Conservation (phyloP, 2,329 filamentous ascomycete species). For the Dothistroma pini region DNA sequence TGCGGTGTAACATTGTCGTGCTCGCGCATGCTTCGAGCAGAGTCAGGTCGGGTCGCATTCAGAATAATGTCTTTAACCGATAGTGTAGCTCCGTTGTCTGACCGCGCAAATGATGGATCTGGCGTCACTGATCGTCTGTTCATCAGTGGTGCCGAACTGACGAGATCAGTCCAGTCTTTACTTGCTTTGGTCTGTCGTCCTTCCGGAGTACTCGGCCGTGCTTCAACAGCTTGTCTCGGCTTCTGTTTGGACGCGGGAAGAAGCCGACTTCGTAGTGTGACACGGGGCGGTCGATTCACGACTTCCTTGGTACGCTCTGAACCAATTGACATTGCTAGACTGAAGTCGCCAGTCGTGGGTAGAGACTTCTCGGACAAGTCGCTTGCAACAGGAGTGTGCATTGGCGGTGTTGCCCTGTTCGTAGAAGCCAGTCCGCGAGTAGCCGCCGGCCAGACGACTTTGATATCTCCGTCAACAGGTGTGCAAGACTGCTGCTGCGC, state of each 20-base stretch:
- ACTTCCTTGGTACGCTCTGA: neutral
- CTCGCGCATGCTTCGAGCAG: neutral
- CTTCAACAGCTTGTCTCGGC: neutral
- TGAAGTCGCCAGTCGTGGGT: neutral
- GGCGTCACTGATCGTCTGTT: neutral
- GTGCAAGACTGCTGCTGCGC: constrained; percentile 13
- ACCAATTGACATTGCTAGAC: neutral
- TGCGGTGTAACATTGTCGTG: neutral
- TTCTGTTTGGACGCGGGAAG: neutral
- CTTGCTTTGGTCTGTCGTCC: neutral
- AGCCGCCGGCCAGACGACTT: constrained; percentile 4
- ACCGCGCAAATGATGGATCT: neutral
- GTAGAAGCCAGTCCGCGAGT: constrained; percentile 1
- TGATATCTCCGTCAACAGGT: constrained; percentile 6
- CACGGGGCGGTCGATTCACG: neutral
- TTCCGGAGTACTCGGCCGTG: neutral
- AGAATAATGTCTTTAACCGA: neutral
- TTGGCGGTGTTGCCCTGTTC: neutral
- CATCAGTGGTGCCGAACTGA: neutral
- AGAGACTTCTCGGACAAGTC: constrained; percentile 3
- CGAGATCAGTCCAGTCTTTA: neutral
- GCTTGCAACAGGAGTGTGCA: constrained; percentile 6
- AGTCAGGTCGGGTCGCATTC: neutral
- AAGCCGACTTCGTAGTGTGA: neutral
- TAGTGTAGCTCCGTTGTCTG: neutral